Percentiles rank a stretch among this genome's conserved stretches.
Conservation (phyloP, 2,329 filamentous ascomycete species). For the Penicillium decumbens region DNA sequence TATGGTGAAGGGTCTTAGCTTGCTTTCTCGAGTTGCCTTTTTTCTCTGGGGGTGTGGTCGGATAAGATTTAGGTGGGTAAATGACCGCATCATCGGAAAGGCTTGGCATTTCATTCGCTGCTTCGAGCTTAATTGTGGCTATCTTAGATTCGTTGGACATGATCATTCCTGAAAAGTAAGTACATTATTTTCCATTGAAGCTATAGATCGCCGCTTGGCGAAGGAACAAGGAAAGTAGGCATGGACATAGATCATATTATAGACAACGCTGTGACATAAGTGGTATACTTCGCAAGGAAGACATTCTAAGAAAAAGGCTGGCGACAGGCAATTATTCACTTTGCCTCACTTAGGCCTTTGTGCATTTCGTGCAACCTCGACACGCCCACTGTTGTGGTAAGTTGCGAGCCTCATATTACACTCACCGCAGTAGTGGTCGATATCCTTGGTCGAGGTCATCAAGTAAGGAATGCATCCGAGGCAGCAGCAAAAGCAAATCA, state of each 20-base stretch:
- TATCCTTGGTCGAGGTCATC: conserved; percentile 47
- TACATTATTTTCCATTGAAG: not conserved
- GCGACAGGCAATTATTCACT: not conserved
- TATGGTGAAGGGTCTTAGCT: not conserved
- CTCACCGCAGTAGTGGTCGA: conserved; percentile 46
- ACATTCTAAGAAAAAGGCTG: not conserved
- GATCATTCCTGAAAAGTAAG: not conserved
- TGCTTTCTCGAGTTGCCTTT: not conserved
- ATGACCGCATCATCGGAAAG: conserved; percentile 15
- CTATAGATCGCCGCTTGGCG: not conserved
- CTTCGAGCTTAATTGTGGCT: not conserved
- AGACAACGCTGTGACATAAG: not conserved
- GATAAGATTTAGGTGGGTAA: not conserved
- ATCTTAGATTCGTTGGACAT: not conserved
- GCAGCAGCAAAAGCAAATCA: conserved; percentile 43
- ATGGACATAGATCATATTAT: no score
- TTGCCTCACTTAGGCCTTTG: not conserved
- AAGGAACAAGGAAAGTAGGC: not conserved
- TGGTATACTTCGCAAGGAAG: conserved; percentile 14
- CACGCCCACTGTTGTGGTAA: conserved; percentile 48
- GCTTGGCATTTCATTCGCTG: conserved; percentile 4
- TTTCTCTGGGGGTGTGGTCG: not conserved
- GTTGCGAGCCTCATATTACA: conserved; percentile 46
- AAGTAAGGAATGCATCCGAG: conserved; percentile 50
- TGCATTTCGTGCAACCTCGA: conserved; percentile 34